These are phyloP conservation scores for Massariosphaeria phaeospora DNA, from an alignment of 495 filamentous ascomycete species.

Conservation along the genomic window DNA sequence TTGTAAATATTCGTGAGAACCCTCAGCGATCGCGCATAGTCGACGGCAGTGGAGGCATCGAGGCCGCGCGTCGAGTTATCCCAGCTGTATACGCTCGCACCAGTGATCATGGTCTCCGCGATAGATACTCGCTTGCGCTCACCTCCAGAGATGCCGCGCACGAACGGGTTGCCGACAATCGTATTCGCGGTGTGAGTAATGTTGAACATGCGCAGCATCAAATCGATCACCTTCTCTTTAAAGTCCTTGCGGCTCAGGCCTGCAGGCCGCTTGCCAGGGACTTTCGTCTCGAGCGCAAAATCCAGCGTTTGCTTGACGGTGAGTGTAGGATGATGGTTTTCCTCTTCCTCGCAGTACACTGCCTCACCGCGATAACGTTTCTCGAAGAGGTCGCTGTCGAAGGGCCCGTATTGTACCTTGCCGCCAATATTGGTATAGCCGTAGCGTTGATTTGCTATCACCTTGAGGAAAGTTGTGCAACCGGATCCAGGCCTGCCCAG, in stretches of 20 bases:
- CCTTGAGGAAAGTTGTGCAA: slow-evolving; percentile 83
- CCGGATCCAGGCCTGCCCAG: slow-evolving; percentile 81
- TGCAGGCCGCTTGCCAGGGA: slow-evolving; percentile 64
- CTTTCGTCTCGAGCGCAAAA: slow-evolving; percentile 78
- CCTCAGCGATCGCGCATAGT: slow-evolving; percentile 66
- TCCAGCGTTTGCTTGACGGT: slow-evolving; percentile 79
- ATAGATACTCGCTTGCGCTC: slow-evolving; percentile 78
- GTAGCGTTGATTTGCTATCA: slow-evolving; percentile 72
- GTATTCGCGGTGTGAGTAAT: slow-evolving; percentile 80
- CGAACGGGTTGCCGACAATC: slow-evolving; percentile 71
- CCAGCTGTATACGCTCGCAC: slow-evolving; percentile 68
- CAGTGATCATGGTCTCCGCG: slow-evolving; percentile 65
- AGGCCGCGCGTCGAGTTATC: slow-evolving; percentile 82
- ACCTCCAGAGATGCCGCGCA: slow-evolving; percentile 81
- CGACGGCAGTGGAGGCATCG: slow-evolving; percentile 77
- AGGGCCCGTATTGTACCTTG: slow-evolving; percentile 74
- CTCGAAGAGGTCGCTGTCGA: slow-evolving; percentile 54
- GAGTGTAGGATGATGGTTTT: slow-evolving; percentile 73
- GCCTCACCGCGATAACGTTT: slow-evolving; percentile 72
- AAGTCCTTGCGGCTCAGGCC: slow-evolving; percentile 63
- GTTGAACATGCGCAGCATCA: slow-evolving; percentile 81
- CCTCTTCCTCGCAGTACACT: slow-evolving; percentile 83
- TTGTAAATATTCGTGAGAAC: slow-evolving; percentile 75
- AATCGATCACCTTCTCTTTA: slow-evolving; percentile 63
- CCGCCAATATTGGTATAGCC: slow-evolving; percentile 75